Base-by-base conservation (phyloP, 805 yeast genomes). In the Kodamaea fukazawae region DNA sequence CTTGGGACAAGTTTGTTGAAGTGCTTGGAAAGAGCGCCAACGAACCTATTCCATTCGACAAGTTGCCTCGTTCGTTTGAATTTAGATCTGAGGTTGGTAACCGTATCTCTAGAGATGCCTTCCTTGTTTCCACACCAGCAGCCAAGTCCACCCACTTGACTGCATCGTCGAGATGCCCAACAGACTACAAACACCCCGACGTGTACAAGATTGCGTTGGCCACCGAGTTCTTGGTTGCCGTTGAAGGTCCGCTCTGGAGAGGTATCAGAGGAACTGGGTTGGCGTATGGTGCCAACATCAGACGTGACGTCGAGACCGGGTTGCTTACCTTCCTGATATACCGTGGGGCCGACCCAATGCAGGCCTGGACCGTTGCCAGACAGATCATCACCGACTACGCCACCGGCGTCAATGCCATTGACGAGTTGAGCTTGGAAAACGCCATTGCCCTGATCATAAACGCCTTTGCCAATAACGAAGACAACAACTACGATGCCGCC, bases 191-290 rank as follows among this genome's bases (percentile, higher is more conserved):
- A 29, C 50, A 63, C 36, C 65, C 61, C 13, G 96, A 90, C 50
- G 68, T 81, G 22, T 80, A 84, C 37, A 83, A 81, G 17, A 70
- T 91, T 29, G 74, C 83, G 0, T 71, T 90, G 18, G 86, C 89
- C 5, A 73, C 83, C 5, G 89, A 85, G 40, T 84, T 81, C 51
- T 67, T 93, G 41, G 85, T 83, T 48, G 84, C 88, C 27, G 88
- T 87, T 13, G 99, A 93, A 60, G 99, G 99, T 2, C 99, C 98
- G 26, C 83, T 91, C 47, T 91, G 98, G 97, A 77, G 87, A 53
- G 96, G 95, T 41, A 86, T 93, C 25, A 78, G 99, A 63, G 99
- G 99, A 29, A 75, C 89, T 1, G 99, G 99, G 2, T 67, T 86
- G 31, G 97, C 97, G 0, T 93, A 93, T 59, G 97, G 96, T 28